Evolutionary conservation across 2,329 filamentous ascomycete species (phyloP).

Genomic region (Beauveria sp.): DNA sequence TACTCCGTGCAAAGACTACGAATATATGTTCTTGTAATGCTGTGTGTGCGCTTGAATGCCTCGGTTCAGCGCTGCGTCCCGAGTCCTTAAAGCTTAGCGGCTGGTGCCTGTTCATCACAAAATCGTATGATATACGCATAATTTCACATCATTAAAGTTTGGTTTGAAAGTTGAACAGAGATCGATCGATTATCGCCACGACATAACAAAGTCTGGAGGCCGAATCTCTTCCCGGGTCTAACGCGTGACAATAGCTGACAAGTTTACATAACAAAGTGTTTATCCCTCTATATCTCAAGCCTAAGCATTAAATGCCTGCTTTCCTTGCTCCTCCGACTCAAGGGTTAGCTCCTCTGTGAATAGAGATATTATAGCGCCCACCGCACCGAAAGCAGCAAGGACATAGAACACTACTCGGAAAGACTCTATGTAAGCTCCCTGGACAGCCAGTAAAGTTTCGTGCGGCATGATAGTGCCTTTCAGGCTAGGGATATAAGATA

Average conservation of each 20-base stretch:
- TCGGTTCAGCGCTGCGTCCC: no score
- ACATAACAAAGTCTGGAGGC: no score
- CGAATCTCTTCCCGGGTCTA: no score
- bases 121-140: no score
- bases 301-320: not conserved
- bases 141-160: not conserved
- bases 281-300: not conserved
- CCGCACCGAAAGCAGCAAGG: not conserved
- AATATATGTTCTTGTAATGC: no score
- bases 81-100: no score
- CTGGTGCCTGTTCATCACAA: no score
- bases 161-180: no score
- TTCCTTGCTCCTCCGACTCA: not conserved
- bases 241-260: no score
- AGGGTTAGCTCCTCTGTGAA: not conserved
- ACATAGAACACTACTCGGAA: not conserved
- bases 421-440: not conserved
- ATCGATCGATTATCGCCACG: no score
- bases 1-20: no score
- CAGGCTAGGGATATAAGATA: not conserved
- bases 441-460: not conserved
- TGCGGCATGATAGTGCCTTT: not conserved
- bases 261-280: not conserved
- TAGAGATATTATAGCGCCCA: not conserved
- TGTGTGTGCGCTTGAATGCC: no score